These are phyloP conservation scores for Chlorella ohadii DNA, from an alignment of 139 green algal species.

Conservation along the genomic window DNA sequence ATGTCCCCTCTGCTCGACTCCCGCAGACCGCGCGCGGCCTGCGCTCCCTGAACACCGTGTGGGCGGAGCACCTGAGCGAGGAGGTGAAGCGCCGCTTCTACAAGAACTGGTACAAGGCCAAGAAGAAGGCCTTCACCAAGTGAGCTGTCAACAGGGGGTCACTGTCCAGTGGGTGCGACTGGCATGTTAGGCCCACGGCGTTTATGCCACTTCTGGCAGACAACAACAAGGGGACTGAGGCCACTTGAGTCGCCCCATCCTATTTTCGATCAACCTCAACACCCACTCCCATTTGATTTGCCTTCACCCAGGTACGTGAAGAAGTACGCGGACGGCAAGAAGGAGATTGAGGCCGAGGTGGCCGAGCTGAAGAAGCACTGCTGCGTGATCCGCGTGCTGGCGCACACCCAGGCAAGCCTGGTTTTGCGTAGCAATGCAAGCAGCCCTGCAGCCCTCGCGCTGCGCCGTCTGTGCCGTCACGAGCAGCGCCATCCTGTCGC, in stretches of 20 bases:
- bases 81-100: slow-evolving; percentile 92
- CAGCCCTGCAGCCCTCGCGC: too few species aligned
- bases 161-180: too few species aligned
- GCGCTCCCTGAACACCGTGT: slow-evolving; percentile 95
- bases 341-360: slow-evolving; percentile 90
- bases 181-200: too few species aligned
- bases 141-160: too few species aligned
- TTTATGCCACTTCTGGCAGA: too few species aligned
- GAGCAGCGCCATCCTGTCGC: too few species aligned
- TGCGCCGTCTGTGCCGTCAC: too few species aligned
- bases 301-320: slow-evolving; percentile 77
- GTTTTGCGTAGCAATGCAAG: not conserved
- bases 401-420: slow-evolving; percentile 87
- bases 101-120: slow-evolving; percentile 99
- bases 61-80: slow-evolving; percentile 97
- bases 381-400: slow-evolving; percentile 88
- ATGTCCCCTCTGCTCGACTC: not conserved
- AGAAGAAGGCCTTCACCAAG: slow-evolving; percentile 99
- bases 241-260: too few species aligned
- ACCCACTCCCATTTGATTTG: too few species aligned
- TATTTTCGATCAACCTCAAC: too few species aligned
- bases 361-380: slow-evolving; percentile 97
- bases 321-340: slow-evolving; percentile 95
- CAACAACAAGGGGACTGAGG: too few species aligned
- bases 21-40: slow-evolving; percentile 90